Evolutionary conservation across 345 rosid genomes (phyloP).

Genomic region (Microthlaspi erraticum): DNA sequence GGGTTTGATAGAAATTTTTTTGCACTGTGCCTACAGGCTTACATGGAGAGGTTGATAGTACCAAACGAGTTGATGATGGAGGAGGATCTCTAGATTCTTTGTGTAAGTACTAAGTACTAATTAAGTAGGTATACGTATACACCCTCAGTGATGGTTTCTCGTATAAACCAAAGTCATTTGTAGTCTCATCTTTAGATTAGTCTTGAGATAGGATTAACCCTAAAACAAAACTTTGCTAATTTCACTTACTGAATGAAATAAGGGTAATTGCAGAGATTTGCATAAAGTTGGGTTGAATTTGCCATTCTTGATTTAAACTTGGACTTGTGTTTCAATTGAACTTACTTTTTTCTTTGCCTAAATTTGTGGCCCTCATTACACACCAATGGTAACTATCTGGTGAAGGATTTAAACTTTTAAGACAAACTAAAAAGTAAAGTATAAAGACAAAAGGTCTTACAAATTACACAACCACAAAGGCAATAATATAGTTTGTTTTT

Average conservation of each 20-base stretch:
- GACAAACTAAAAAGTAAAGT: slow-evolving; percentile 36
- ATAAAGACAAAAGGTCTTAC: slow-evolving; percentile 26
- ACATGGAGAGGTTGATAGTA: slow-evolving; percentile 42
- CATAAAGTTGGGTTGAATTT: slow-evolving; percentile 33
- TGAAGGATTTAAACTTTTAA: slow-evolving; percentile 30
- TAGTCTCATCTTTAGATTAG: slow-evolving; percentile 13
- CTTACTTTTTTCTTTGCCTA: slow-evolving; percentile 13
- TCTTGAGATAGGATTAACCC: slow-evolving; percentile 28
- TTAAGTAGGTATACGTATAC: slow-evolving; percentile 5
- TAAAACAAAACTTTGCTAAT: slow-evolving; percentile 29
- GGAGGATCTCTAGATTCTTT: slow-evolving; percentile 36
- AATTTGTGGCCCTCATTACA: slow-evolving; percentile 24
- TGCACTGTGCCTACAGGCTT: slow-evolving; percentile 34
- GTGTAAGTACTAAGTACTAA: slow-evolving; percentile 18
- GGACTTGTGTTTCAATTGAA: slow-evolving; percentile 7
- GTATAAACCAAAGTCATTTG: slow-evolving; percentile 25
- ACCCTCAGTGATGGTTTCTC: slow-evolving; percentile 16
- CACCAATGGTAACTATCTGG: slow-evolving; percentile 39
- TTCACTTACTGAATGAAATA: slow-evolving; percentile 9
- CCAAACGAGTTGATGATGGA: slow-evolving; percentile 38
- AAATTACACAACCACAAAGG: slow-evolving; percentile 33
- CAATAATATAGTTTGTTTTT: slow-evolving; percentile 22
- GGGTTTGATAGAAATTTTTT: background rate
- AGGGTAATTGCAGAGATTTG: slow-evolving; percentile 2
- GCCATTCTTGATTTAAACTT: slow-evolving; percentile 4